These are phyloP conservation scores for Nakazawaea peltata DNA, from an alignment of 805 yeast genomes.

Conservation along the genomic window DNA sequence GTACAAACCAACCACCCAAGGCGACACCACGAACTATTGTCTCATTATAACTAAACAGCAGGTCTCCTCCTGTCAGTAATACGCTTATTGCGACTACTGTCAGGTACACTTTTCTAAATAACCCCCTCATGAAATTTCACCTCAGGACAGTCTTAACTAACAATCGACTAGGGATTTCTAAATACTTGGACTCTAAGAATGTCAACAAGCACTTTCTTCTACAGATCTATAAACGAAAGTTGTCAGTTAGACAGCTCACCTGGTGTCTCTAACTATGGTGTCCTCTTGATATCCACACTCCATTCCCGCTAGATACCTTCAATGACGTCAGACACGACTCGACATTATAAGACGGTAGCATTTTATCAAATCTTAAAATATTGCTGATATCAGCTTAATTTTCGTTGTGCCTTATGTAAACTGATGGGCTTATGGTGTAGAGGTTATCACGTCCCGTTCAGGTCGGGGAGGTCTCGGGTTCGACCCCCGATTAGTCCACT, in stretches of 20 bases:
- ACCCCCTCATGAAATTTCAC: too few relatives aligned
- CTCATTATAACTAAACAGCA: neutral
- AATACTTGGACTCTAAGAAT: neutral
- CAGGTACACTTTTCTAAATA: too few relatives aligned
- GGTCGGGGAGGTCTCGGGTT: slow-evolving; percentile 12
- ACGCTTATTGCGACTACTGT: too few relatives aligned
- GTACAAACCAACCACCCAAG: slow-evolving; percentile 85
- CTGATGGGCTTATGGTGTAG: slow-evolving; percentile 12
- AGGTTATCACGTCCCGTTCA: slow-evolving; percentile 11
- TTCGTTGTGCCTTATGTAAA: neutral
- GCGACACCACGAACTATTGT: slow-evolving; percentile 50
- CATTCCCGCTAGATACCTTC: too few relatives aligned
- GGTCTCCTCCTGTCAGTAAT: neutral
- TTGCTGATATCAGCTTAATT: neutral
- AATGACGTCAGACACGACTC: too few relatives aligned
- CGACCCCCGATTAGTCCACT: slow-evolving; percentile 11
- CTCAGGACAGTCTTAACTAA: neutral
- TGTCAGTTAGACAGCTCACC: too few relatives aligned
- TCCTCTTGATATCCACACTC: too few relatives aligned
- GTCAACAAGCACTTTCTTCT: neutral
- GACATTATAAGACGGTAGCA: too few relatives aligned
- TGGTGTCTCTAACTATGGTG: too few relatives aligned
- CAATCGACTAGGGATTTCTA: neutral
- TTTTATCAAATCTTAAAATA: too few relatives aligned
- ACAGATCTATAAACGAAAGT: neutral